Base-by-base conservation (phyloP, 192 early-diverging fungal genomes). In the Gaertneriomyces sp. region DNA sequence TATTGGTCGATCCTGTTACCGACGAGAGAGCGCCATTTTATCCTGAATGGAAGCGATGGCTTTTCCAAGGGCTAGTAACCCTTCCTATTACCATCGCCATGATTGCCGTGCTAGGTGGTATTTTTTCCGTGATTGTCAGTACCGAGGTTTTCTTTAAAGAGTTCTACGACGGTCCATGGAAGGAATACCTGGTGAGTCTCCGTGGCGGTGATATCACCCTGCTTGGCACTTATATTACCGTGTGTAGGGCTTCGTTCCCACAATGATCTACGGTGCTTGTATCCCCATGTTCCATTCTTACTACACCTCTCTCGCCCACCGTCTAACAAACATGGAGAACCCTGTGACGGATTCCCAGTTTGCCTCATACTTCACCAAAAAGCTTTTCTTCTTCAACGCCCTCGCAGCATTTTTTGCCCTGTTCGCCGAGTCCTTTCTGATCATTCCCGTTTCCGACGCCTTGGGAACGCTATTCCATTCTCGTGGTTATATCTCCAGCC, bases 351-450 rank as follows among this genome's bases (percentile, higher is more conserved):
- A 85, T 40, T 74, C 87, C 7, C 74, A 83, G 57, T 82, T 91
- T 64, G 87, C 87, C 47, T 81, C 83, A 57, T 82, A 86, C 54
- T 77, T 86, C 39, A 84, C 91, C 6, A 82, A 88, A 64, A 95
- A 95, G 74, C 84, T 95, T 25, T 97, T 95, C 72, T 82, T 93
- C 47, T 87, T 93, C 63, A 90, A 88, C 45, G 91, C 89, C 58
- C 76, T 97, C 44, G 81, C 90, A 17, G 84, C 88, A 53, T 90
- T 91, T 72, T 79, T 95, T 12, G 89, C 92, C 9, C 80, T 95
- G 66, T 87, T 94, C 50, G 76, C 95, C 73, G 89, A 87, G n/a
- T 91, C 89, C 5, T 92, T 89, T 82, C 66, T 93, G 38, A 91
- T 91, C 73, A 91, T 97, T 70, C 95, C 95, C 0, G 83, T 90